phyloP scores from a whole-genome alignment of 2,329 filamentous ascomycete genomes.

The Penicillium olsonii region DNA sequence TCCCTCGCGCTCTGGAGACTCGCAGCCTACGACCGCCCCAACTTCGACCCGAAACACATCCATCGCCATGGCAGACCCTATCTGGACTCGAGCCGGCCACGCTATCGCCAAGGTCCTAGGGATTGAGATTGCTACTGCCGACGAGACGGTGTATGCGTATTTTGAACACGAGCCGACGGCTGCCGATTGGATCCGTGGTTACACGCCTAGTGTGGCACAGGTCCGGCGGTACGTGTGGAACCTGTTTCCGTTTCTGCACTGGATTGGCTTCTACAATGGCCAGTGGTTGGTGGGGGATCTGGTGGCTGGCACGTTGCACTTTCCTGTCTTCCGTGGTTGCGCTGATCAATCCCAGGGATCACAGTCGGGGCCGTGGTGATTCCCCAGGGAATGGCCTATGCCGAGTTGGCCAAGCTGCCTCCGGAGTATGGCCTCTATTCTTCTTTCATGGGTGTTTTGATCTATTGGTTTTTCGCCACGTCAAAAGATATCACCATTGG shows the following conservation, averaged over 20 bases:
- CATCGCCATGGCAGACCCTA: slow-evolving; percentile 4
- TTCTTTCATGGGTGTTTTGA: slow-evolving; percentile 86
- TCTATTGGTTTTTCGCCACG: slow-evolving; percentile 96
- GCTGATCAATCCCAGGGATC: slow-evolving; percentile 35
- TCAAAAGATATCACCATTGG: slow-evolving; percentile 97
- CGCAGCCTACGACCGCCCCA: neutral
- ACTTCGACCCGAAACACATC: slow-evolving; percentile 1
- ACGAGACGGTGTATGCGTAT: slow-evolving; percentile 49
- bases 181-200: slow-evolving; percentile 65
- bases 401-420: slow-evolving; percentile 72
- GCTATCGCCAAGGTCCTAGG: slow-evolving; percentile 3
- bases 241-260: slow-evolving; percentile 80
- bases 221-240: slow-evolving; percentile 62
- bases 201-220: slow-evolving; percentile 60
- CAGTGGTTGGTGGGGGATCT: slow-evolving; percentile 87
- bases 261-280: slow-evolving; percentile 81
- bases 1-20: slow-evolving; percentile 2
- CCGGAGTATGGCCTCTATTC: slow-evolving; percentile 85
- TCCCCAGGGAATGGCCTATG: slow-evolving; percentile 93
- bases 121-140: neutral
- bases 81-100: slow-evolving; percentile 9
- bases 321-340: too few species aligned
- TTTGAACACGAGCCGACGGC: slow-evolving; percentile 76
- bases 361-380: slow-evolving; percentile 77
- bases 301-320: slow-evolving; percentile 62